A percentile compares a stretch with the other conserved stretches of the same genome.
Conservation (phyloP, 2,329 filamentous ascomycete species). For the Cyanodermella asteris region DNA sequence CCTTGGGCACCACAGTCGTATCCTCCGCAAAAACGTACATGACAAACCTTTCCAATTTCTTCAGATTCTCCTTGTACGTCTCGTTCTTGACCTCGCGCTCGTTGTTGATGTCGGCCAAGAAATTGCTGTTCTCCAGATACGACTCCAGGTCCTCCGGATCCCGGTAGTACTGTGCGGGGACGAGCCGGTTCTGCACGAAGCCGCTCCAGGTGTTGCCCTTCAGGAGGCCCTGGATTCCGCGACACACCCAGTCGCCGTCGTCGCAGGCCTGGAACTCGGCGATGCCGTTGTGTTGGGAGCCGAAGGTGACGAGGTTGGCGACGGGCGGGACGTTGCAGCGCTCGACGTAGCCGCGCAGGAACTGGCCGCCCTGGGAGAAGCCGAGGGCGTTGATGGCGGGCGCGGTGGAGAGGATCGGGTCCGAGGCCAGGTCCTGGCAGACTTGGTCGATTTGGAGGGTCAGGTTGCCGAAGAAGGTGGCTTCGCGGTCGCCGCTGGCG, state of each 20-base stretch:
- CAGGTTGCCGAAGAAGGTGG: conserved; percentile 81
- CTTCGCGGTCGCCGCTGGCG: conserved; percentile 47
- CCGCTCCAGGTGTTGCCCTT: conserved; percentile 58
- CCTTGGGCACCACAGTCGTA: conserved; percentile 66
- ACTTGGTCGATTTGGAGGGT: conserved; percentile 55
- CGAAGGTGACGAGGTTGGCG: conserved; percentile 65
- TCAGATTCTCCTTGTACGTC: conserved; percentile 50
- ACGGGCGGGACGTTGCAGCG: conserved; percentile 60
- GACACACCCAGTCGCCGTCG: conserved; percentile 56
- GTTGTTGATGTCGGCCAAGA: conserved; percentile 91
- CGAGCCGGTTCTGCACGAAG: conserved; percentile 43
- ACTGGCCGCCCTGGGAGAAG: conserved; percentile 90
- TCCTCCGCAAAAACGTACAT: conserved; percentile 85
- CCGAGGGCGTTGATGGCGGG: conserved; percentile 77
- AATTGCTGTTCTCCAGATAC: conserved; percentile 67
- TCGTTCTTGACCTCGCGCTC: conserved; percentile 56
- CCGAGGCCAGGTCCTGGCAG: conserved; percentile 51
- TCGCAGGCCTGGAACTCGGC: conserved; percentile 56
- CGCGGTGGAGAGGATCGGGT: conserved; percentile 62
- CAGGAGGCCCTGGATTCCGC: conserved; percentile 55
- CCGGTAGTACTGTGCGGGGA: conserved; percentile 91
- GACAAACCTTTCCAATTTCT: conserved; percentile 50
- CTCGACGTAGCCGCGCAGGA: conserved; percentile 78
- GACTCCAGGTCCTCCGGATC: conserved; percentile 42
- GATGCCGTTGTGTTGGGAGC: conserved; percentile 85